Conservation (phyloP, 768 basidiomycete species). For the Arthromyces matolae region DNA sequence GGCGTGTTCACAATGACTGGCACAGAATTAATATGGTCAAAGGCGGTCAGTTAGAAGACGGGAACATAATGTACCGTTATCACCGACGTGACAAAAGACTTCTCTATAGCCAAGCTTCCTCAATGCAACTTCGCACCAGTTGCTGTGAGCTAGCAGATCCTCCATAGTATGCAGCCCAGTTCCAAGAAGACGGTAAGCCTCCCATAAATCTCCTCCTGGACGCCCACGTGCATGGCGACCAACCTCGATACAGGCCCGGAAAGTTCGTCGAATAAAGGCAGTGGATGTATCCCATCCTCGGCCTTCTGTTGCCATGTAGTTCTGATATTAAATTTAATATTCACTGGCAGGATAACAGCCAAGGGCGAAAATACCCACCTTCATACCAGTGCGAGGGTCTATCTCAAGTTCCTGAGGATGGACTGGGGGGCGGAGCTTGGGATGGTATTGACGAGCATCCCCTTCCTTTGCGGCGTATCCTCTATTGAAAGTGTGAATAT, state of each 20-base stretch:
- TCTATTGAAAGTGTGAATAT: slow-evolving; percentile 27
- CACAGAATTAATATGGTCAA: neutral
- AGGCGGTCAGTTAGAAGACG: neutral
- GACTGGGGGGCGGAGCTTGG: slow-evolving; percentile 72
- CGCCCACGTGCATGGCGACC: slow-evolving; percentile 56
- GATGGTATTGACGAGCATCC: slow-evolving; percentile 69
- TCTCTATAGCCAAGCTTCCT: slow-evolving; percentile 64
- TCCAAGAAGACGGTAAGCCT: slow-evolving; percentile 70
- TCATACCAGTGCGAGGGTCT: slow-evolving; percentile 77
- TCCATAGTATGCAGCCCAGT: slow-evolving; percentile 67
- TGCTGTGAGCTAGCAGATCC: slow-evolving; percentile 73
- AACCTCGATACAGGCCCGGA: slow-evolving; percentile 61
- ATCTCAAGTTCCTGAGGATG: slow-evolving; percentile 70
- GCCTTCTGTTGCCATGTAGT: slow-evolving; percentile 72
- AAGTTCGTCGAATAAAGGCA: slow-evolving; percentile 58
- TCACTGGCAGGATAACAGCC: no score
- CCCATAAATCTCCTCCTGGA: slow-evolving; percentile 55
- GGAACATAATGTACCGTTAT: slow-evolving; percentile 34
- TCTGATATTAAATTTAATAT: no score
- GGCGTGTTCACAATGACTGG: slow-evolving; percentile 48
- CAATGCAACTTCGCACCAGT: slow-evolving; percentile 76
- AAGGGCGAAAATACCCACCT: slow-evolving; percentile 46
- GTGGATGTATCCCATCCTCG: slow-evolving; percentile 74
- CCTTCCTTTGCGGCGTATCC: slow-evolving; percentile 68
- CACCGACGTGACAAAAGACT: slow-evolving; percentile 80